These are phyloP conservation scores for Zygosaccharomyces pseudobailii DNA, from an alignment of 1,139 yeast species.

Conservation along the genomic window DNA sequence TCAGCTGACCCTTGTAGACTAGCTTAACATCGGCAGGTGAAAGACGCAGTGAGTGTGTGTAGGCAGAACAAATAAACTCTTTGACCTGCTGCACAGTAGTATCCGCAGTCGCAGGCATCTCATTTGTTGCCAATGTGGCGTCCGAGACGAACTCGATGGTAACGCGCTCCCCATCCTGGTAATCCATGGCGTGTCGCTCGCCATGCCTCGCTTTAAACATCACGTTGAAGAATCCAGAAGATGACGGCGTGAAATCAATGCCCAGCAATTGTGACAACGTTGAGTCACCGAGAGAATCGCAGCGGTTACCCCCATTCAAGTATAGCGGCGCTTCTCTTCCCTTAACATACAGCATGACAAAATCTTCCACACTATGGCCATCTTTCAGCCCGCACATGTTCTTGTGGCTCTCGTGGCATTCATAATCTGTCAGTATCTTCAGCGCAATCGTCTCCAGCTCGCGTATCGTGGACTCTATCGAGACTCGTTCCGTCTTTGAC, in stretches of 20 bases:
- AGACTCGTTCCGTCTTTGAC: conserved; percentile 11
- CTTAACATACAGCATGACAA: conserved; percentile 23
- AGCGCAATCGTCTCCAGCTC: conserved; percentile 17
- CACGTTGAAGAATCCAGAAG: conserved; percentile 20
- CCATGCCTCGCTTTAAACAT: conserved; percentile 26
- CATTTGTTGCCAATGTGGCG: conserved; percentile 20
- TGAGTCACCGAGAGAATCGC: conserved; percentile 14
- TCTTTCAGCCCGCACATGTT: conserved; percentile 18
- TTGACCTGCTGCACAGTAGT: conserved; percentile 30
- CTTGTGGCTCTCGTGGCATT: conserved; percentile 8
- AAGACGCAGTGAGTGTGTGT: conserved; percentile 22
- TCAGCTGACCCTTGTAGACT: conserved; percentile 27
- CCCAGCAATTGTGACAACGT: conserved; percentile 22
- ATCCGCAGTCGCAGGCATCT: conserved; percentile 21
- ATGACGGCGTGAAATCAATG: conserved; percentile 26
- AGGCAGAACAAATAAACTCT: conserved; percentile 27
- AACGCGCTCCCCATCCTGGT: conserved; percentile 10
- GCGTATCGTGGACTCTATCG: conserved; percentile 16
- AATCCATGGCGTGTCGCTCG: conserved; percentile 6
- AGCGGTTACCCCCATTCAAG: conserved; percentile 8
- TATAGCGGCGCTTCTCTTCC: conserved; percentile 19
- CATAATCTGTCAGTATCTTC: conserved; percentile 19
- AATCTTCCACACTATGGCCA: conserved; percentile 18
- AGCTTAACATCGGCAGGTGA: conserved; percentile 23
- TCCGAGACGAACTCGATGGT: conserved; percentile 27